Evolutionary conservation across 2,329 filamentous ascomycete genomes (phyloP).

Genomic region (Penicillium sp.): DNA sequence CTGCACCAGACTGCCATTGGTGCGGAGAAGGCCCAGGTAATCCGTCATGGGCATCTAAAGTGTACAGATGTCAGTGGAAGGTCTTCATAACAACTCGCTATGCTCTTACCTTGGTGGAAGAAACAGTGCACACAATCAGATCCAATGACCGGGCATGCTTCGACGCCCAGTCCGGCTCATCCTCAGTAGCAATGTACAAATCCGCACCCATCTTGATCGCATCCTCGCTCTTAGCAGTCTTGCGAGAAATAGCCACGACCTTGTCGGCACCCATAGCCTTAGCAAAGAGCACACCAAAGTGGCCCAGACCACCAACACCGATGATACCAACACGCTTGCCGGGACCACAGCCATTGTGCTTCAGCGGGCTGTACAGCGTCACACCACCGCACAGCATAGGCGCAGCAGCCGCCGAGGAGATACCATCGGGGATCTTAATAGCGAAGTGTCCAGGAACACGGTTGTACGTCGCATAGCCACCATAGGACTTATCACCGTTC

Average conservation of each 20-base stretch:
- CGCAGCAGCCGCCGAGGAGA: conserved; percentile 61
- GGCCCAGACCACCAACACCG: conserved; percentile 75
- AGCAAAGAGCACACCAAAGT: conserved; percentile 74
- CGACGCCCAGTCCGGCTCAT: conserved; percentile 60
- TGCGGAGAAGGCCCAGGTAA: conserved; percentile 66
- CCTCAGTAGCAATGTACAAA: conserved; percentile 62
- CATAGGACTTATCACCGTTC: conserved; percentile 68
- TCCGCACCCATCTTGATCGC: conserved; percentile 62
- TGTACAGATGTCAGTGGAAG: not conserved
- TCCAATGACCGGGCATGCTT: conserved; percentile 58
- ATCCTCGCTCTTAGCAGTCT: conserved; percentile 57
- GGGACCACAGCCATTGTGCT: conserved; percentile 70
- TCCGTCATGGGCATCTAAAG: conserved; percentile 64
- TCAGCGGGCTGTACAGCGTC: conserved; percentile 74
- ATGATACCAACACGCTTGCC: conserved; percentile 76
- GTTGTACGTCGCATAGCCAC: conserved; percentile 66
- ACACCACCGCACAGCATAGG: conserved; percentile 82
- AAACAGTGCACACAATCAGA: conserved; percentile 64
- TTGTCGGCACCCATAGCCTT: conserved; percentile 73
- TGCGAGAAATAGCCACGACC: conserved; percentile 63
- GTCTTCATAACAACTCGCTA: too few relatives aligned
- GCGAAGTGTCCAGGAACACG: conserved; percentile 65
- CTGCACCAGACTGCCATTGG: conserved; percentile 67
- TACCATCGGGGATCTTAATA: conserved; percentile 61
- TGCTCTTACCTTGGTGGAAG: conserved; percentile 53